Conservation (phyloP, 2,329 filamentous ascomycete genomes). For the Penicillium sp. region DNA sequence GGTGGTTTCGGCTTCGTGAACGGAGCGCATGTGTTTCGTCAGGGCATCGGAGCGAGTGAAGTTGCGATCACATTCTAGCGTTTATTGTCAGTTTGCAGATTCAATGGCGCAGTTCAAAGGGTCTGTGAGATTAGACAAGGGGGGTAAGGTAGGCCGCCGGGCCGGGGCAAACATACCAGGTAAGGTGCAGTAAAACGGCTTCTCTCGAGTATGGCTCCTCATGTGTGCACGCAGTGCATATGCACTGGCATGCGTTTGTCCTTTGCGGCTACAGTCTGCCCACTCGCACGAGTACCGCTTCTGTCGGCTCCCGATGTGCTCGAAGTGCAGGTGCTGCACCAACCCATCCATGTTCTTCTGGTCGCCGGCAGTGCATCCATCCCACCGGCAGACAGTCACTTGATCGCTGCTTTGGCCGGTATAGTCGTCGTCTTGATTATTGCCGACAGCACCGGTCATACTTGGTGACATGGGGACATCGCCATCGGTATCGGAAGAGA, state of each 20-base stretch:
- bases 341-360: slow-evolving; percentile 79
- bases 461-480: slow-evolving; percentile 75
- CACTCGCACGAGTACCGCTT: slow-evolving; percentile 99
- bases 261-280: slow-evolving; percentile 86
- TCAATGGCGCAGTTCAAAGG: too few species aligned
- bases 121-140: too few species aligned
- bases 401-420: slow-evolving; percentile 74
- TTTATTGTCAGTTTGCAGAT: slow-evolving; percentile 3
- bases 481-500: slow-evolving; percentile 89
- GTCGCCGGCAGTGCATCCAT: slow-evolving; percentile 72
- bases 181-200: slow-evolving; percentile 95
- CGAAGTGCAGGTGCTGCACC: slow-evolving; percentile 84
- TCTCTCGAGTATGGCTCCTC: slow-evolving; percentile 96
- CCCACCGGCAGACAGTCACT: slow-evolving; percentile 78
- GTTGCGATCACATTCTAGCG: slow-evolving; percentile 87
- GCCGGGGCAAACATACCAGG: slow-evolving; percentile 66
- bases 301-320: slow-evolving; percentile 89
- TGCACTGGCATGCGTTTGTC: slow-evolving; percentile 88
- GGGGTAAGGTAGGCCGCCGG: background rate
- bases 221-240: slow-evolving; percentile 97
- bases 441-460: slow-evolving; percentile 49
- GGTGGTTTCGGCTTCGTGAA: slow-evolving; percentile 94
- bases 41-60: slow-evolving; percentile 96
- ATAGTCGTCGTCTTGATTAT: slow-evolving; percentile 61
- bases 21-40: slow-evolving; percentile 97